phyloP scores from a whole-genome alignment of 345 rosid genomes.

The Eucalyptus microcorys region DNA sequence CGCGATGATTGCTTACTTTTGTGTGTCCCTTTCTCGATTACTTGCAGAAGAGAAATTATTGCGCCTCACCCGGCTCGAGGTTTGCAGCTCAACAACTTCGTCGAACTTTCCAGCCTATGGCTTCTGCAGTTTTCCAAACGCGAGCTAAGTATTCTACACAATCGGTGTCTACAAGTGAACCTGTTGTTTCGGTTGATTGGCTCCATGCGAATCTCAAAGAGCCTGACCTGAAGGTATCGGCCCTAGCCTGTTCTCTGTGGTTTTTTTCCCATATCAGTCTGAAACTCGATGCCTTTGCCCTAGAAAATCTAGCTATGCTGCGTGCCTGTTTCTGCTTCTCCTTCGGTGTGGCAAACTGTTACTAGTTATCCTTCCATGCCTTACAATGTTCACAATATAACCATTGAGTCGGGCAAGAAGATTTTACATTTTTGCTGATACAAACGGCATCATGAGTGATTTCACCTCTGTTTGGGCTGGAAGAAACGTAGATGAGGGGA shows the following conservation, averaged over 20 bases:
- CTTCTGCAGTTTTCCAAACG: conserved; percentile 21
- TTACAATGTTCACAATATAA: neutral
- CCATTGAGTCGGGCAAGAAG: neutral
- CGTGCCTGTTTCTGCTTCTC: neutral
- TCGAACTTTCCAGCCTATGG: conserved; percentile 32
- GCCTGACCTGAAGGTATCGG: conserved; percentile 74
- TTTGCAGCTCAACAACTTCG: conserved; percentile 6
- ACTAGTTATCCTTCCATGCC: neutral
- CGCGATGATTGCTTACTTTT: neutral
- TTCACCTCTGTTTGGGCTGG: neutral
- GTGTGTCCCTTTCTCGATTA: neutral
- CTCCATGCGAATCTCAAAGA: conserved; percentile 67
- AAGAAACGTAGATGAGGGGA: neutral
- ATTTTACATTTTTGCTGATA: neutral
- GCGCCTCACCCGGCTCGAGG: conserved; percentile 1
- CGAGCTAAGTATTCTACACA: conserved; percentile 30
- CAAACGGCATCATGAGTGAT: neutral
- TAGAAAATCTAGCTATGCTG: neutral
- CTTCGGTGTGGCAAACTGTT: neutral
- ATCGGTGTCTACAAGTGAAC: conserved; percentile 42
- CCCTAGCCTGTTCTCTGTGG: neutral
- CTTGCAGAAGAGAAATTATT: conserved; percentile 33
- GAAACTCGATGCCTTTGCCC: neutral
- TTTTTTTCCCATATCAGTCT: neutral
- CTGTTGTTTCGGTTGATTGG: conserved; percentile 96